A percentile compares a stretch with the other conserved stretches of the same genome.
phyloP scores from a whole-genome alignment of 73 alveolate species.

The Effrenium voratum region DNA sequence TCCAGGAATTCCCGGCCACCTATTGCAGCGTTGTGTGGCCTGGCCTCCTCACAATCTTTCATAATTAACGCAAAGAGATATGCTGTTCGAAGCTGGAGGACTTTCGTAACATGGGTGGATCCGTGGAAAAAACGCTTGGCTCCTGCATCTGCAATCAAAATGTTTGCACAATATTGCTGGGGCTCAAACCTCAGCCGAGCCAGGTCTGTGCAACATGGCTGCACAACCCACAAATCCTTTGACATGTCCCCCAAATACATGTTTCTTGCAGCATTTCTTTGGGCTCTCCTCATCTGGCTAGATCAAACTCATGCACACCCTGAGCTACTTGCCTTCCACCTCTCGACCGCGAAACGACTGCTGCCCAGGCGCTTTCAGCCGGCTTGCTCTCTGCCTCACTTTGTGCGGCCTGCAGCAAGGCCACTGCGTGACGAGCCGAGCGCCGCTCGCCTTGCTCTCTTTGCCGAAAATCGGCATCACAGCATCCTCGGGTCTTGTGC shows the following conservation, averaged over 20 bases:
- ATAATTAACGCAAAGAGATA: too few species aligned
- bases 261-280: background rate
- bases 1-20: too few species aligned
- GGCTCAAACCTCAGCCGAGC: background rate
- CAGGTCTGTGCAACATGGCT: too few species aligned
- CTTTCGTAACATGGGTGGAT: background rate
- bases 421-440: too few species aligned
- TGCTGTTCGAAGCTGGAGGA: too few species aligned
- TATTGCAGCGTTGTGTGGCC: too few species aligned
- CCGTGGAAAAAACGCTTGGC: background rate
- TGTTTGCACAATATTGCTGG: too few species aligned
- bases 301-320: background rate
- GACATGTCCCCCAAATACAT: background rate
- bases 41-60: too few species aligned
- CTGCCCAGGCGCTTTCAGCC: background rate
- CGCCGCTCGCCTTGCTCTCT: too few species aligned
- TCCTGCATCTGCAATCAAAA: background rate
- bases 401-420: too few species aligned
- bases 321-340: background rate
- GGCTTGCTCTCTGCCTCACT: slow-evolving; percentile 12
- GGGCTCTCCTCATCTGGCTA: too few species aligned
- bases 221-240: too few species aligned
- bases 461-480: slow-evolving; percentile 83
- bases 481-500: slow-evolving; percentile 2
- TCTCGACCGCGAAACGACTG: background rate